phyloP scores from a whole-genome alignment of 306 rosid genomes.

The Cyclanthera cordifolia region DNA sequence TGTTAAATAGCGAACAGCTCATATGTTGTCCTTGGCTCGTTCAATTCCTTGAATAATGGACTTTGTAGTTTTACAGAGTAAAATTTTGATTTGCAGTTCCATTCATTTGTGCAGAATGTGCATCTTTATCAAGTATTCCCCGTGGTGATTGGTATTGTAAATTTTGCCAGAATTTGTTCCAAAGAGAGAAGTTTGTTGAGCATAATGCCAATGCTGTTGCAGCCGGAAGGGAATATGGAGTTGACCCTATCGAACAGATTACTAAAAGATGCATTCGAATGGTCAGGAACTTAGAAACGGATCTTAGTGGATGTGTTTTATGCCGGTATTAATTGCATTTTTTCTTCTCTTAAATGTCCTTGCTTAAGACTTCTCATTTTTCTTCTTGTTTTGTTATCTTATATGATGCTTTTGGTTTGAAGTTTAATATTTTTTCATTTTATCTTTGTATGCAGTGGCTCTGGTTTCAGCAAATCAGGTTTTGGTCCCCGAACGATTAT shows the following conservation, averaged over 20 bases:
- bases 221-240: constrained; percentile 79
- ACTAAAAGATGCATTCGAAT: constrained; percentile 84
- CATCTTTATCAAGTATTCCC: constrained; percentile 60
- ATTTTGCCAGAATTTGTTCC: constrained; percentile 69
- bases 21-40: not conserved
- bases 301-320: constrained; percentile 81
- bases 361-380: constrained; percentile 12
- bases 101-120: constrained; percentile 64
- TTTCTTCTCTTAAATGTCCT: constrained; percentile 6
- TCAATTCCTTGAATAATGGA: not conserved
- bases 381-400: constrained; percentile 8
- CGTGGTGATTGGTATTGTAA: constrained; percentile 84
- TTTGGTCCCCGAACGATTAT: constrained; percentile 97
- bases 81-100: constrained; percentile 19
- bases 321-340: constrained; percentile 53
- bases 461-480: constrained; percentile 94
- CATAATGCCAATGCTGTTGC: constrained; percentile 77
- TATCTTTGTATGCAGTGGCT: constrained; percentile 39
- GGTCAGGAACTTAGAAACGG: constrained; percentile 65
- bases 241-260: constrained; percentile 84
- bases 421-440: not conserved
- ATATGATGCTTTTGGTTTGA: not conserved
- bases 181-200: constrained; percentile 48
- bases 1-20: not conserved
- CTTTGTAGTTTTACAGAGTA: not conserved